phyloP scores from a whole-genome alignment of 2,329 filamentous ascomycete species.

The Canariomyces notabilis region DNA sequence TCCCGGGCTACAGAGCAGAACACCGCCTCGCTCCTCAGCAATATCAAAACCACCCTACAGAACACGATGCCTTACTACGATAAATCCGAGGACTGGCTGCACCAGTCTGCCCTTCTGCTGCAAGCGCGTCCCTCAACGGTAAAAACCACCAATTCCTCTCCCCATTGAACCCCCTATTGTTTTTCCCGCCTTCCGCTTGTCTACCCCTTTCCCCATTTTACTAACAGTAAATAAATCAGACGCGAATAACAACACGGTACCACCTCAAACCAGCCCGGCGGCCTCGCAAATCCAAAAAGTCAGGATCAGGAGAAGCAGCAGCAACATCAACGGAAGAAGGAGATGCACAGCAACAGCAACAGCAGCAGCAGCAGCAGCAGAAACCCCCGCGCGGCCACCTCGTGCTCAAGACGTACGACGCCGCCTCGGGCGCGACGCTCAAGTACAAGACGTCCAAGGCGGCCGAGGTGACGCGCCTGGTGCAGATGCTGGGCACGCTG shows the following conservation, averaged over 20 bases:
- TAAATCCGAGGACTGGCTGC: constrained; percentile 86
- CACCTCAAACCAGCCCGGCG: constrained; percentile 52
- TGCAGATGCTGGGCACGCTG: constrained; percentile 70
- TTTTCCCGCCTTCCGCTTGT: constrained; percentile 7
- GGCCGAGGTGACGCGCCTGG: constrained; percentile 78
- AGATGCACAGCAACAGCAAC: not conserved
- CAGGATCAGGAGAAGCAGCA: constrained; percentile 19
- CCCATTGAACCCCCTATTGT: not conserved
- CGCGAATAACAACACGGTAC: constrained; percentile 90
- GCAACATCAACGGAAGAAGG: constrained; percentile 27
- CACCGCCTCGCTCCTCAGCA: too few species aligned
- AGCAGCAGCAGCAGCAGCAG: constrained; percentile 23
- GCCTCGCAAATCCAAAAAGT: constrained; percentile 26
- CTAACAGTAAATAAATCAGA: constrained; percentile 46
- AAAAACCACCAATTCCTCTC: constrained; percentile 31
- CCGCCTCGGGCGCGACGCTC: constrained; percentile 71
- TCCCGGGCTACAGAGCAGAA: too few species aligned
- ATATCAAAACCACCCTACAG: not conserved
- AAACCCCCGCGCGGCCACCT: constrained; percentile 63
- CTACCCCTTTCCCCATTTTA: not conserved
- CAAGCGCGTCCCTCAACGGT: constrained; percentile 82
- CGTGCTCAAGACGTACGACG: constrained; percentile 85
- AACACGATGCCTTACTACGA: constrained; percentile 48
- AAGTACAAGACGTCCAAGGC: constrained; percentile 92
- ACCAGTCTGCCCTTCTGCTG: constrained; percentile 78